Base-by-base conservation (phyloP, 2,329 filamentous ascomycete species). In the Trichoderma atrobrunneum region DNA sequence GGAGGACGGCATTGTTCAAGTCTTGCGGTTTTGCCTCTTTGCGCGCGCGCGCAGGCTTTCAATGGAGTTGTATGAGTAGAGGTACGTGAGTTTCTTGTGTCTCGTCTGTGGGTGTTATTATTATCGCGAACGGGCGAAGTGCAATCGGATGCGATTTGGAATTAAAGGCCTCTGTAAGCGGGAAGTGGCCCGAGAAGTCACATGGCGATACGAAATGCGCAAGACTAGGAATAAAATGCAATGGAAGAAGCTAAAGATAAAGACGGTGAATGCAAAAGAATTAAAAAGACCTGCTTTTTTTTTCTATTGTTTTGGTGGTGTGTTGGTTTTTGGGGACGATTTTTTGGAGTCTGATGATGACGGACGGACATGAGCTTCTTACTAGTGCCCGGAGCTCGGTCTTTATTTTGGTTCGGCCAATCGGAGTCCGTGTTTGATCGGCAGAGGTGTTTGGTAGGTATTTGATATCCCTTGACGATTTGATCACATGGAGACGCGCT, bases 1-100 rank as follows among this genome's bases (percentile, higher is more conserved):
- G 57, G 81, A 76, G 68, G 79, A 72, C 81, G 68, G 32, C 68
- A 71, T 64, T 36, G 18, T 43, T 30, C 16, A 3, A 21, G 21
- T 3, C 5, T 16, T 34, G 16, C 11, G 16, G 3, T 28, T 30
- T 12, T 28, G 51, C 64, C 32, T 54, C 64, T 3, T 24, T 30
- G 51, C 64, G 64, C 48, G 30, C 32, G 51, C 64, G 64, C 34
- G 30, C 59, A 16, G 48, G 28, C 39, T 39, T 39, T 70, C 28
- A 54, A 4, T 11, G 12, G 3, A 5, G 48, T 21, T n/a, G 10
- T 36, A 24, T 24, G 5, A 14, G 36, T 30, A 26, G 16, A 8
- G 28, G 62, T 6, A 4, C 16, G 11, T 11, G 21, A 8, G 5
- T 10, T 10, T 28, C 1, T 12, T n/a, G 34, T 36, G 21, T 18